phyloP scores from a whole-genome alignment of 208 protist species.

The Crithidia bombi region DNA sequence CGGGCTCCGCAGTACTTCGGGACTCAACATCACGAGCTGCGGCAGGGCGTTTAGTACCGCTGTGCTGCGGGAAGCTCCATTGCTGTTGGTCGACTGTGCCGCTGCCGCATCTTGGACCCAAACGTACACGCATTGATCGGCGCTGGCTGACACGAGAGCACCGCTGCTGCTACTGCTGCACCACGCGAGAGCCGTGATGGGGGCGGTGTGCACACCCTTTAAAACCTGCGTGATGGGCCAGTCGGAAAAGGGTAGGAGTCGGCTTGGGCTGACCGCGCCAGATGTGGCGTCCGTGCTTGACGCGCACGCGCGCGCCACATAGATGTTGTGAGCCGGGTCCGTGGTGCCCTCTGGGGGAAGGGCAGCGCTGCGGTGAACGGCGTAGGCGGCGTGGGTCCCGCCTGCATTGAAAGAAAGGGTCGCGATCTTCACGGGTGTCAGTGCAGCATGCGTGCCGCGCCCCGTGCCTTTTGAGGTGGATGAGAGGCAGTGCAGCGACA shows the following conservation, averaged over 20 bases:
- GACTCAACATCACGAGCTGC: constrained; percentile 43
- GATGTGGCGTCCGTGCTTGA: neutral
- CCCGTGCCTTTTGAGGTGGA: neutral
- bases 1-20: constrained; percentile 42
- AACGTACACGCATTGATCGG: constrained; percentile 26
- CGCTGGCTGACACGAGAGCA: constrained; percentile 23
- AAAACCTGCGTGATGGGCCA: constrained; percentile 24
- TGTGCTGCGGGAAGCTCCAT: too few species aligned
- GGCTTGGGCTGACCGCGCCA: neutral
- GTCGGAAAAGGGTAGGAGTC: constrained; percentile 2
- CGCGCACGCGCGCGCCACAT: neutral
- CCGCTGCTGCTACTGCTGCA: neutral
- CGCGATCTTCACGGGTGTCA: constrained; percentile 2
- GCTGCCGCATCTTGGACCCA: constrained; percentile 7
- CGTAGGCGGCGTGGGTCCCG: constrained; percentile 22
- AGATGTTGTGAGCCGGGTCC: constrained; percentile 22
- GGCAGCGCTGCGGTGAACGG: constrained; percentile 7
- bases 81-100: neutral
- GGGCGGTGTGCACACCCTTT: constrained; percentile 8
- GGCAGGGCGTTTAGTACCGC: constrained; percentile 21
- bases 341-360: constrained; percentile 5
- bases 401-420: constrained; percentile 20
- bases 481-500: neutral
- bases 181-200: constrained; percentile 31
- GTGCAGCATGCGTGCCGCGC: neutral